Evolutionary conservation across 2,329 filamentous ascomycete species (phyloP).

Genomic region (Fonsecaea erecta): DNA sequence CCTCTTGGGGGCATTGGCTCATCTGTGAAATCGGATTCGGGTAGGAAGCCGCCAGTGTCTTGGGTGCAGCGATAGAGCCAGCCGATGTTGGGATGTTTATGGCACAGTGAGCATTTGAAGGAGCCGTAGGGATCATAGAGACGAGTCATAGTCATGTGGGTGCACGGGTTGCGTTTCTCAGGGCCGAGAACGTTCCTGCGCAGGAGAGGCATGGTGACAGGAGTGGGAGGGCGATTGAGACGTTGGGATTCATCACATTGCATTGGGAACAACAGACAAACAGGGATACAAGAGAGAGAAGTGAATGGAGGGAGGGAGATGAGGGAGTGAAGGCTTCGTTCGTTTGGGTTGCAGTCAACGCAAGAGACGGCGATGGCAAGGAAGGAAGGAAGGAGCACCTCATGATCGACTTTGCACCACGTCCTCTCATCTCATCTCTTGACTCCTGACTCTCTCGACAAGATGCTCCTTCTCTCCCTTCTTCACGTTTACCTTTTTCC

Average conservation of each 20-base stretch:
- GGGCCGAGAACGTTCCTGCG: constrained; percentile 12
- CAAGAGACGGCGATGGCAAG: background rate
- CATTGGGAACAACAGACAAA: background rate
- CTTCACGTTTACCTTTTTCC: background rate
- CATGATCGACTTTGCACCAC: background rate
- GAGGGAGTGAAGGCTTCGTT: background rate
- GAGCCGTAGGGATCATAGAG: constrained; percentile 57
- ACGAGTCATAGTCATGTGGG: constrained; percentile 70
- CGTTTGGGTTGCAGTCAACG: background rate
- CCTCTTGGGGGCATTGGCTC: background rate
- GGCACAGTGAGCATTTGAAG: constrained; percentile 64
- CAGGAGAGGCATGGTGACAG: constrained; percentile 30
- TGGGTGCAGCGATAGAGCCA: constrained; percentile 77
- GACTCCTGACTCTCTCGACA: background rate
- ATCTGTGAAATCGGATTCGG: constrained; percentile 39
- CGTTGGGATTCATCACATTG: background rate
- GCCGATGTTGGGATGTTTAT: constrained; percentile 60
- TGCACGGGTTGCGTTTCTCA: constrained; percentile 55
- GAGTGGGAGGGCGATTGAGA: background rate
- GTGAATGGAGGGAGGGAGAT: background rate
- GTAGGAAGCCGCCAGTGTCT: constrained; percentile 58
- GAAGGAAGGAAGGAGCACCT: background rate
- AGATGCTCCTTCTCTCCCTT: background rate
- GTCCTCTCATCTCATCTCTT: background rate
- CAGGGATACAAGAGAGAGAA: background rate